phyloP scores from a whole-genome alignment of 768 basidiomycete species.

The Leccinum uliginosum region DNA sequence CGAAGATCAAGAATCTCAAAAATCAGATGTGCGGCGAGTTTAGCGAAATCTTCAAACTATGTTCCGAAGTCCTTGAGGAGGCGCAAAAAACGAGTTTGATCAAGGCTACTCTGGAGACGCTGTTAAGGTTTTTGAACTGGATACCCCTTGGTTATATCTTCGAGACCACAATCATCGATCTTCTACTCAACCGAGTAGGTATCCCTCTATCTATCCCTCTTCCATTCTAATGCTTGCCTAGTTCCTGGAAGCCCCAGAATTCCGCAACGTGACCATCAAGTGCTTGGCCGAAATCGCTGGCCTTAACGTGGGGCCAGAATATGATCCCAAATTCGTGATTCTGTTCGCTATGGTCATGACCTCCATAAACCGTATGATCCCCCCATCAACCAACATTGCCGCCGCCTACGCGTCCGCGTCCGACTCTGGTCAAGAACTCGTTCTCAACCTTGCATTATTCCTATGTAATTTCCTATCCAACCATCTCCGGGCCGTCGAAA shows the following conservation, averaged over 20 bases:
- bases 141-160: conserved; percentile 99
- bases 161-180: conserved; percentile 95
- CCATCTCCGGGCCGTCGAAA: conserved; percentile 93
- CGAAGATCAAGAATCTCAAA: conserved; percentile 95
- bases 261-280: conserved; percentile 94
- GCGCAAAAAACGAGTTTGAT: conserved; percentile 95
- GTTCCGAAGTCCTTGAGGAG: conserved; percentile 93
- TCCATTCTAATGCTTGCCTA: conserved; percentile 30
- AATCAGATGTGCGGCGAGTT: conserved; percentile 98
- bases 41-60: conserved; percentile 96
- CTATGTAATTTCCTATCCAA: conserved; percentile 92
- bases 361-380: conserved; percentile 93
- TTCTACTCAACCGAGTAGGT: conserved; percentile 84
- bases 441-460: conserved; percentile 97
- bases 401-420: conserved; percentile 86
- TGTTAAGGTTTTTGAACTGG: conserved; percentile 97
- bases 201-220: conserved; percentile 6
- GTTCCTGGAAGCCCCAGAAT: conserved; percentile 97
- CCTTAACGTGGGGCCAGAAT: conserved; percentile 92
- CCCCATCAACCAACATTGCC: conserved; percentile 91
- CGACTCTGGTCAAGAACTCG: conserved; percentile 93
- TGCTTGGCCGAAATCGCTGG: conserved; percentile 96
- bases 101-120: conserved; percentile 90
- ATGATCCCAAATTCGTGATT: conserved; percentile 96
- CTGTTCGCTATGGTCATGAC: conserved; percentile 99